Evolutionary conservation across 1,139 yeast species (phyloP).

Genomic region (Geotrichum histeridarum): DNA sequence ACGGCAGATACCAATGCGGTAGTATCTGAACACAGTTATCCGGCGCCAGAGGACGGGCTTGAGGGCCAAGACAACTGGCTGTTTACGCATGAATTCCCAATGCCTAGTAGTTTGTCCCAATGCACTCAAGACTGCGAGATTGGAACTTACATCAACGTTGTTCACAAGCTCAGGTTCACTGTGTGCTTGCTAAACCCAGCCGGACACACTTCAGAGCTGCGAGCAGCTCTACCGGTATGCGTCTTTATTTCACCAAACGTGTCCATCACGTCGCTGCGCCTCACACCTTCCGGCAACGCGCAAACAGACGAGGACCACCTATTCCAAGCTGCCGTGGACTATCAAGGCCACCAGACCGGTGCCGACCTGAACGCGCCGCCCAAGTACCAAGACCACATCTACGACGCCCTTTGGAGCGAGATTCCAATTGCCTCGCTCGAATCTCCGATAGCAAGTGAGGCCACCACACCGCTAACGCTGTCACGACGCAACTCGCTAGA

Average conservation of each 20-base stretch:
- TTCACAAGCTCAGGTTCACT: slow-evolving; percentile 65
- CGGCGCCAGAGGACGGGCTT: slow-evolving; percentile 41
- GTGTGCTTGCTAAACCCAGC: slow-evolving; percentile 64
- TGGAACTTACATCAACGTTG: slow-evolving; percentile 53
- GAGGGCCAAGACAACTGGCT: slow-evolving; percentile 71
- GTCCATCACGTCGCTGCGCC: slow-evolving; percentile 43
- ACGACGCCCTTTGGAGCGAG: slow-evolving; percentile 79
- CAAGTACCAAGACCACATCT: slow-evolving; percentile 74
- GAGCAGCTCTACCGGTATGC: slow-evolving; percentile 67
- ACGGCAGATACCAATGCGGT: slow-evolving; percentile 50
- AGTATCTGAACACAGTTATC: slow-evolving; percentile 44
- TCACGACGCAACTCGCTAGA: slow-evolving; percentile 25
- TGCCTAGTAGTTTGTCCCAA: slow-evolving; percentile 69
- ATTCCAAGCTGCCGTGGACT: slow-evolving; percentile 12
- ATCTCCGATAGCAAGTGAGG: slow-evolving; percentile 52
- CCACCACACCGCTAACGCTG: slow-evolving; percentile 43
- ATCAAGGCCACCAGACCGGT: slow-evolving; percentile 4
- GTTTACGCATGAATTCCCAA: slow-evolving; percentile 49
- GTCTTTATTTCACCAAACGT: slow-evolving; percentile 79
- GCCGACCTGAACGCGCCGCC: slow-evolving; percentile 68
- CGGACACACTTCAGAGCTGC: slow-evolving; percentile 69
- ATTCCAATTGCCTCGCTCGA: slow-evolving; percentile 50
- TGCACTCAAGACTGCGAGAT: slow-evolving; percentile 80
- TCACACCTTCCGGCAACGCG: slow-evolving; percentile 38
- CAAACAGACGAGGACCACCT: slow-evolving; percentile 20